Conservation (phyloP, 805 yeast genomes). For the Yamadazyma sp. region DNA sequence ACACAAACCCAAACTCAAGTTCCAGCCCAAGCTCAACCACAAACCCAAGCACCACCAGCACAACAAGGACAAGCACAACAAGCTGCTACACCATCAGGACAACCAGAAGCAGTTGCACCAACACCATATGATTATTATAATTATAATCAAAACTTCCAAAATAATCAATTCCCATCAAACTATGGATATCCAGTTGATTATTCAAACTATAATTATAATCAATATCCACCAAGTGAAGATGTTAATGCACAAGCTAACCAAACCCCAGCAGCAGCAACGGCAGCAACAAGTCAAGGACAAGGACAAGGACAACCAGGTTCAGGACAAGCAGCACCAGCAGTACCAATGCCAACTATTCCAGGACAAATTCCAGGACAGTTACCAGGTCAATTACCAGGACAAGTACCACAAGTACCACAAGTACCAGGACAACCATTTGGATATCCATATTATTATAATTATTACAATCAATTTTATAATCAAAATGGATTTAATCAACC, state of each 20-base stretch:
- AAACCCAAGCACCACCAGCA: constrained; percentile 5
- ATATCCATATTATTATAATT: constrained; percentile 32
- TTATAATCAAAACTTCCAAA: constrained; percentile 32
- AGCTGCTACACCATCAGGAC: constrained; percentile 18
- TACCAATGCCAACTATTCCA: constrained; percentile 15
- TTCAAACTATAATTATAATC: constrained; percentile 29
- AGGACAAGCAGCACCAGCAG: constrained; percentile 16
- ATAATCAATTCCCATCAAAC: constrained; percentile 40
- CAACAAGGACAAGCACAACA: constrained; percentile 19
- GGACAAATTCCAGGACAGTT: constrained; percentile 13
- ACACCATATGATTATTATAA: constrained; percentile 21
- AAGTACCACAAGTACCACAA: constrained; percentile 16
- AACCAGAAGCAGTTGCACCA: constrained; percentile 13
- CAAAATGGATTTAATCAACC: constrained; percentile 22
- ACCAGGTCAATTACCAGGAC: constrained; percentile 18
- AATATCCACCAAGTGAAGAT: constrained; percentile 6
- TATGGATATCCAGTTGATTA: constrained; percentile 45
- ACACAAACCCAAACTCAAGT: constrained; percentile 13
- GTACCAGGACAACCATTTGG: constrained; percentile 27
- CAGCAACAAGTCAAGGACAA: constrained; percentile 17
- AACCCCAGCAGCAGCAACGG: constrained; percentile 18
- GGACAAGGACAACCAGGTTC: constrained; percentile 16
- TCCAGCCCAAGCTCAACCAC: constrained; percentile 10
- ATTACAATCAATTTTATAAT: constrained; percentile 22
- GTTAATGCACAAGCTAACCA: constrained; percentile 25